These are phyloP conservation scores for Adenanthera pavonina DNA, from an alignment of 306 rosid species.

Conservation along the genomic window DNA sequence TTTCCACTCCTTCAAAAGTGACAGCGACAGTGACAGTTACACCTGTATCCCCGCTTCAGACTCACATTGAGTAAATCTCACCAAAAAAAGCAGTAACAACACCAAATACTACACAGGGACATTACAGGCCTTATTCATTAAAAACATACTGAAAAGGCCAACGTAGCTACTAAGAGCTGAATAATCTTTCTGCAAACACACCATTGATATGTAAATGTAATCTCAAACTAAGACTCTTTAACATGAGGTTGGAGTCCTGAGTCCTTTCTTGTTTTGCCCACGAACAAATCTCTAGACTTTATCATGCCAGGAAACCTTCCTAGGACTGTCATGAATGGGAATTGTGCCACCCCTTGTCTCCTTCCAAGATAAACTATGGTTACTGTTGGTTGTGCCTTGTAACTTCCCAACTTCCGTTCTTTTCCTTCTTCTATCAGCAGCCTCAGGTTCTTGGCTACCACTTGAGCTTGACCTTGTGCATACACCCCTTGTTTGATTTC, in stretches of 20 bases:
- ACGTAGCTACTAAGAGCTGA: too few species aligned
- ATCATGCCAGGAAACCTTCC: conserved; percentile 70
- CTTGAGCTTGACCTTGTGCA: conserved; percentile 71
- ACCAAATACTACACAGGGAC: conserved; percentile 29
- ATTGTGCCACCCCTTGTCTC: conserved; percentile 70
- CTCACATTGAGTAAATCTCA: not conserved
- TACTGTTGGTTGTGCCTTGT: conserved; percentile 52
- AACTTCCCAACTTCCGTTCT: conserved; percentile 53
- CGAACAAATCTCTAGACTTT: conserved; percentile 80
- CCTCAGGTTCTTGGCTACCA: conserved; percentile 75
- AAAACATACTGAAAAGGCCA: not conserved
- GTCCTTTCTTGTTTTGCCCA: conserved; percentile 71
- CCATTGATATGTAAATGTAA: not conserved
- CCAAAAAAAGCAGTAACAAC: not conserved
- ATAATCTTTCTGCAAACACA: conserved; percentile 5
- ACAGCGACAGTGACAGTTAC: too few species aligned
- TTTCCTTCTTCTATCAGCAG: conserved; percentile 54
- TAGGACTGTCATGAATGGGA: conserved; percentile 57
- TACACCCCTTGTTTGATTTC: conserved; percentile 78
- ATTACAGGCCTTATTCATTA: conserved; percentile 7
- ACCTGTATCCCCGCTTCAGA: not conserved
- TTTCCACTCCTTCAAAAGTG: not conserved
- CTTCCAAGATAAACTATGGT: conserved; percentile 80
- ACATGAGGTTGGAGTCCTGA: conserved; percentile 58
- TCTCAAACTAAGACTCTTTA: conserved; percentile 39